These are phyloP conservation scores for Sporothrix pseudoabietina DNA, from an alignment of 2,329 filamentous ascomycete species.

Conservation along the genomic window DNA sequence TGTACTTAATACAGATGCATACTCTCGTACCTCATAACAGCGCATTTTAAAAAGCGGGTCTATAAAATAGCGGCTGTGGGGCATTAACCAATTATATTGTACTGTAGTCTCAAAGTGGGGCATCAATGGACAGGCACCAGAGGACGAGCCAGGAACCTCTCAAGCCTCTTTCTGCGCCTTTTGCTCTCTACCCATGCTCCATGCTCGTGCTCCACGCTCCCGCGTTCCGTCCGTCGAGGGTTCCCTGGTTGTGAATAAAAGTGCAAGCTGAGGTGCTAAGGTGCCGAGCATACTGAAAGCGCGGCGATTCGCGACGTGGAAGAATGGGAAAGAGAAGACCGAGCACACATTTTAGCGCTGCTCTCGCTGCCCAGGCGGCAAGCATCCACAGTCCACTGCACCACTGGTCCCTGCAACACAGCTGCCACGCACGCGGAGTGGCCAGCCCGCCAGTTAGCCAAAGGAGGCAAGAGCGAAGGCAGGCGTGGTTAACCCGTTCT, in stretches of 20 bases:
- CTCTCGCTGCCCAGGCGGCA: constrained; percentile 5
- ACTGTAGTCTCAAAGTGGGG: not conserved
- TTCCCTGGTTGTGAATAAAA: not conserved
- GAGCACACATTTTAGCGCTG: not conserved
- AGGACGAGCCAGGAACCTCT: constrained; percentile 11
- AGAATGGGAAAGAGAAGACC: not conserved
- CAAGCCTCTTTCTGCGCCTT: not conserved
- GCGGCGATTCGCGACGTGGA: not conserved
- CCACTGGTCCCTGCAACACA: not conserved
- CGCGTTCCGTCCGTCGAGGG: constrained; percentile 6
- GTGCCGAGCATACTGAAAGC: not conserved
- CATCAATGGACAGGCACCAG: not conserved
- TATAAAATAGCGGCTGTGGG: constrained; percentile 20
- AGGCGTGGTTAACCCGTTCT: not conserved
- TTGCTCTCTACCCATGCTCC: not conserved
- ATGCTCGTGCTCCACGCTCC: not conserved
- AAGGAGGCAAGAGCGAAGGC: not conserved
- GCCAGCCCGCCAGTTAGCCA: constrained; percentile 1
- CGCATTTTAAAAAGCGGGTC: constrained; percentile 31
- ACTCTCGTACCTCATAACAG: not conserved
- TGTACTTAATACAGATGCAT: too few species aligned
- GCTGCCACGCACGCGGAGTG: constrained; percentile 13
- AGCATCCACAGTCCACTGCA: not conserved
- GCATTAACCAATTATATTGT: not conserved
- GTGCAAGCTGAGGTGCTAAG: not conserved